These are phyloP conservation scores for Scutellaria minor DNA, from an alignment of 257 asterid genomes.

Conservation along the genomic window DNA sequence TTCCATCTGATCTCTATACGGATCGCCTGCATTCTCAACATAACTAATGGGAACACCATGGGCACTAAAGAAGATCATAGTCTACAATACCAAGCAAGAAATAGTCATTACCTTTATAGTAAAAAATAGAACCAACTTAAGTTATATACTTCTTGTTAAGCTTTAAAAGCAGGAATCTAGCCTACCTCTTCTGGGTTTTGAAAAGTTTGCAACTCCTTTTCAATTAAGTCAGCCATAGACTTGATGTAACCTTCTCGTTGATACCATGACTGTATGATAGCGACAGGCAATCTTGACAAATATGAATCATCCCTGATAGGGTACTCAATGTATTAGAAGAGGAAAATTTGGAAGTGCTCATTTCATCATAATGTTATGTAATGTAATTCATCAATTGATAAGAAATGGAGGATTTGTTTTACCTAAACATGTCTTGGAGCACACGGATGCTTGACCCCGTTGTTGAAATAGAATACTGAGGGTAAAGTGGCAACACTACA, in stretches of 20 bases:
- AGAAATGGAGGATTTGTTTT: conserved; percentile 28
- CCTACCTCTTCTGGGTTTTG: conserved; percentile 70
- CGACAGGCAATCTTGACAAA: conserved; percentile 78
- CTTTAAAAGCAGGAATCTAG: conserved; percentile 14
- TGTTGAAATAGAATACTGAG: conserved; percentile 95
- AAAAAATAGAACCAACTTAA: conserved; percentile 5
- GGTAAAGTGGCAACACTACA: conserved; percentile 92
- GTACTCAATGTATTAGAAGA: conserved; percentile 4
- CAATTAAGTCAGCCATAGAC: conserved; percentile 93
- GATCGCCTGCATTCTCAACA: conserved; percentile 93
- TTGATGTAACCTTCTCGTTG: conserved; percentile 85
- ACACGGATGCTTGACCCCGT: conserved; percentile 97
- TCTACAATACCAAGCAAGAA: conserved; percentile 45
- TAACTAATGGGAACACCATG: conserved; percentile 97
- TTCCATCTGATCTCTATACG: conserved; percentile 93
- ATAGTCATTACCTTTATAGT: not conserved
- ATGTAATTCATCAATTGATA: not conserved
- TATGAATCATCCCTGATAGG: conserved; percentile 61
- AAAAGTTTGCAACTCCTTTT: conserved; percentile 68
- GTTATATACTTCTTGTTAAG: not conserved
- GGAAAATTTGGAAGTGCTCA: not conserved
- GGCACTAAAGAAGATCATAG: conserved; percentile 92
- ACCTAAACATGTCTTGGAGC: conserved; percentile 79
- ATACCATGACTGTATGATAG: conserved; percentile 93
- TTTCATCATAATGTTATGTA: not conserved